phyloP scores from a whole-genome alignment of 176 grass and related monocot species.

The Oryza meridionalis region DNA sequence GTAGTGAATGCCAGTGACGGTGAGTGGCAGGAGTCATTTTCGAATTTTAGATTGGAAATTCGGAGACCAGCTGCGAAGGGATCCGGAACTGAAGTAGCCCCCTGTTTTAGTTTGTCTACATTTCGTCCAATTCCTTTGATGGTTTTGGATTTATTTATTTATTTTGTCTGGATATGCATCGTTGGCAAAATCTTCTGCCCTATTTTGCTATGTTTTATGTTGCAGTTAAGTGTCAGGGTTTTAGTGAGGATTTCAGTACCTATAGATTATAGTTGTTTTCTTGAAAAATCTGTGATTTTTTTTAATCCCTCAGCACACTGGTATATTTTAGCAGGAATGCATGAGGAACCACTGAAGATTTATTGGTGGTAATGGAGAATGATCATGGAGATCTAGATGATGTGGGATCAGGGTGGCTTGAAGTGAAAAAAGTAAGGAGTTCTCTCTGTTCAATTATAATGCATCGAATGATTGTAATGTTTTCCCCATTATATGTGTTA shows the following conservation, averaged over 20 bases:
- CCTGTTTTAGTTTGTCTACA: background rate
- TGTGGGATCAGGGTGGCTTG: slow-evolving; percentile 90
- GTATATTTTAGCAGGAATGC: too few species aligned
- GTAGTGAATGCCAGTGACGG: background rate
- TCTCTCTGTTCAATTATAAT: background rate
- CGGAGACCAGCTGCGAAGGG: background rate
- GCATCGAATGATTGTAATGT: background rate
- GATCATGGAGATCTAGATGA: slow-evolving; percentile 60
- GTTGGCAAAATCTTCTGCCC: background rate
- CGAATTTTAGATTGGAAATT: background rate
- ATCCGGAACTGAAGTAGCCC: background rate
- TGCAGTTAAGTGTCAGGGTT: slow-evolving; percentile 20
- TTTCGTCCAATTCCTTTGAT: background rate
- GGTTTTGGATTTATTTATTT: background rate
- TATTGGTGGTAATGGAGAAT: slow-evolving; percentile 59
- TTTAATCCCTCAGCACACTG: background rate
- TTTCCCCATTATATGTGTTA: background rate
- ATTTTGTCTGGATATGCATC: background rate
- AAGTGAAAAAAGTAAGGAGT: slow-evolving; percentile 78
- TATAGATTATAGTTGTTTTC: background rate
- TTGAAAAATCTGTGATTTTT: background rate
- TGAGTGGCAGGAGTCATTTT: background rate
- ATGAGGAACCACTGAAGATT: slow-evolving; percentile 9
- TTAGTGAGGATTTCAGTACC: background rate
- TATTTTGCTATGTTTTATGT: background rate